Base-by-base conservation (phyloP, 208 protist genomes). In the Trypanosoma mega region DNA sequence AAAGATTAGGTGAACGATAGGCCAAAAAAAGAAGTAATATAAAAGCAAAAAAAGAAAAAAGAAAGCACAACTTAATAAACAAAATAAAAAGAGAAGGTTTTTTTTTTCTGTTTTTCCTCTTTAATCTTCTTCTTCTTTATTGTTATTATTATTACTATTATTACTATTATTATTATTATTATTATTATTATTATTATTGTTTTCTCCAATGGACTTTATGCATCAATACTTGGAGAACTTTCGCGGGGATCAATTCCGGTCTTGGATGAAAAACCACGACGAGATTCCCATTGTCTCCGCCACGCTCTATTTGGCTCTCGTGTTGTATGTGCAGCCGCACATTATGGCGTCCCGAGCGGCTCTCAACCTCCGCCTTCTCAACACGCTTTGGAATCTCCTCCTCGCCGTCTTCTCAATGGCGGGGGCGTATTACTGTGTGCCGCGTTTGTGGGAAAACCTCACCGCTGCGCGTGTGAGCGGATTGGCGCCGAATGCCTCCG, bases 311-410 rank as follows among this genome's bases (percentile, higher is more conserved):
- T 63, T 91, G 6, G 48, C 80, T 16, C 58, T 91, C 54, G 80
- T 92, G 20, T 53, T 92, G 11, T 88, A 80, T 46, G 70, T 89
- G 8, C 80, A 73, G 1, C 20, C 76, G 24, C 53, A 78, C 57
- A 64, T 87, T 37, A 96, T 94, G 90, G 73, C 76, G 37, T 48
- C 75, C 54, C 77, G 85, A n/a, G 31, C 30, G 24, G 63, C 91
- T 12, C 74, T 82, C 53, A 65, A 82, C 37, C 72, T 93, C 20
- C 57, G 70, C 1, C 24, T 33, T 2, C 41, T 78, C 12, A 86
- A 86, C 54, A 73, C 60, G 29, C 0, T 84, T 9, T 96, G 92
- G 90, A 97, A 97, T 47, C 51, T 92, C 27, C 45, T 82, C 0
- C 74, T 97, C 27, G 71, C 86, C 31, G 41, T 81, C 34, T 96